A percentile compares a stretch with the other conserved stretches of the same genome.
Conservation (phyloP, 192 early-diverging fungal genomes). For the Backusella parvicylindrica region DNA sequence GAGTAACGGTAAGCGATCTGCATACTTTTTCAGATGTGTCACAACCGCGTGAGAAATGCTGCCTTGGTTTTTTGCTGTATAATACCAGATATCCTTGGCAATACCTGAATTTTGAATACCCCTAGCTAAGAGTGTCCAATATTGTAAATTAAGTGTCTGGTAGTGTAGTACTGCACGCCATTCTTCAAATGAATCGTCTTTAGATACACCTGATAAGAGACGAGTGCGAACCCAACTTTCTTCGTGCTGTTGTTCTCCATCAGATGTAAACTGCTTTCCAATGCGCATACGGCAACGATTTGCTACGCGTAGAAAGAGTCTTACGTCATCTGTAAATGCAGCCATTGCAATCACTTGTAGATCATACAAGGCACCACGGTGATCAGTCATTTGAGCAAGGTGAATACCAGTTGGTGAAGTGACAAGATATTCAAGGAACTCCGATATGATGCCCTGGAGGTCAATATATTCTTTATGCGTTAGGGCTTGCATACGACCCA, state of each 20-base stretch:
- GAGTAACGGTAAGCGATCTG: slow-evolving; percentile 17
- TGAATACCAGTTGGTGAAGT: slow-evolving; percentile 49
- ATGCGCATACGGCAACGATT: slow-evolving; percentile 59
- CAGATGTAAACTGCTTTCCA: slow-evolving; percentile 47
- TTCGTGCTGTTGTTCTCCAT: slow-evolving; percentile 27
- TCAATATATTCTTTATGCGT: slow-evolving; percentile 59
- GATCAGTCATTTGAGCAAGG: slow-evolving; percentile 50
- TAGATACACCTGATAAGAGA: not conserved
- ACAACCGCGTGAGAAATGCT: slow-evolving; percentile 41
- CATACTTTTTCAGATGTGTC: slow-evolving; percentile 36
- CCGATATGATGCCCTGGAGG: slow-evolving; percentile 42
- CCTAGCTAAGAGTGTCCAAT: slow-evolving; percentile 53
- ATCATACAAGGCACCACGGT: slow-evolving; percentile 53
- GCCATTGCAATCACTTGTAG: slow-evolving; percentile 50
- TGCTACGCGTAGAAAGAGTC: slow-evolving; percentile 48
- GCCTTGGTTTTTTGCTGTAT: slow-evolving; percentile 42
- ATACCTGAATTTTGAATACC: slow-evolving; percentile 48
- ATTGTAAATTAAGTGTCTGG: slow-evolving; percentile 51
- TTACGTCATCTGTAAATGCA: slow-evolving; percentile 53
- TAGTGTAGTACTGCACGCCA: slow-evolving; percentile 29
- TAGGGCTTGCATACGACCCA: slow-evolving; percentile 44
- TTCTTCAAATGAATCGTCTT: not conserved
- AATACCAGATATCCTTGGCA: slow-evolving; percentile 53
- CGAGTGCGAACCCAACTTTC: not conserved
- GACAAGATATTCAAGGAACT: slow-evolving; percentile 49